A percentile compares a stretch with the other conserved stretches of the same genome.
Evolutionary conservation across 2,329 filamentous ascomycete species (phyloP).

Genomic region (Fulvia fulva): DNA sequence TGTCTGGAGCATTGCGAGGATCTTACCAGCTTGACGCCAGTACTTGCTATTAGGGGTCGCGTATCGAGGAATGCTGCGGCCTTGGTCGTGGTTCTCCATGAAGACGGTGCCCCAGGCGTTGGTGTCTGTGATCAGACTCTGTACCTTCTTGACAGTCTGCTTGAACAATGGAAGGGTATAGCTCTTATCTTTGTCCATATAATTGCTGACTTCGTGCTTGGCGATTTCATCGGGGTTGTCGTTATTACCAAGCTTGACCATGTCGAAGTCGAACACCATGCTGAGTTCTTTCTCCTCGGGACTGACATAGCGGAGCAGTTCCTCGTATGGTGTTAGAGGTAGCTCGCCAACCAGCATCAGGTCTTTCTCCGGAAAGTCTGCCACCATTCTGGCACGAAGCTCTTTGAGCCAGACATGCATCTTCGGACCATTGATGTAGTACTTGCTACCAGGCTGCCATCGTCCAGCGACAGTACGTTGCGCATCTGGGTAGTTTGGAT

Average conservation of each 20-base stretch:
- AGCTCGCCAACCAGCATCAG: conserved; percentile 52
- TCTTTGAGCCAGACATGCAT: conserved; percentile 48
- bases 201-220: conserved; percentile 25
- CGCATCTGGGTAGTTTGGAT: conserved; percentile 23
- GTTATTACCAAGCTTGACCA: conserved; percentile 47
- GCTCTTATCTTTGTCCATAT: conserved; percentile 29
- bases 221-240: conserved; percentile 24
- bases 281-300: conserved; percentile 55
- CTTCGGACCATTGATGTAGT: conserved; percentile 36
- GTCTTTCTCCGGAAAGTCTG: conserved; percentile 27
- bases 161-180: conserved; percentile 26
- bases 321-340: conserved; percentile 45
- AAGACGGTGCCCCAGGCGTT: conserved; percentile 64
- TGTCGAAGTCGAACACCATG: conserved; percentile 72
- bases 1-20: conserved; percentile 55
- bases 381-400: conserved; percentile 30
- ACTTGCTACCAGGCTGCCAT: conserved; percentile 22
- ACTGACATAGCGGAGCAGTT: conserved; percentile 53
- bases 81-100: conserved; percentile 64
- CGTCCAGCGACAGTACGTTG: conserved; percentile 15
- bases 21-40: conserved; percentile 53
- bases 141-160: conserved; percentile 21
- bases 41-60: conserved; percentile 32
- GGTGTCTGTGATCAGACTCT: conserved; percentile 51
- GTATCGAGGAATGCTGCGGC: conserved; percentile 50